Evolutionary conservation across 2,329 filamentous ascomycete species (phyloP).

Genomic region (Neophaeococcomyces aloes): DNA sequence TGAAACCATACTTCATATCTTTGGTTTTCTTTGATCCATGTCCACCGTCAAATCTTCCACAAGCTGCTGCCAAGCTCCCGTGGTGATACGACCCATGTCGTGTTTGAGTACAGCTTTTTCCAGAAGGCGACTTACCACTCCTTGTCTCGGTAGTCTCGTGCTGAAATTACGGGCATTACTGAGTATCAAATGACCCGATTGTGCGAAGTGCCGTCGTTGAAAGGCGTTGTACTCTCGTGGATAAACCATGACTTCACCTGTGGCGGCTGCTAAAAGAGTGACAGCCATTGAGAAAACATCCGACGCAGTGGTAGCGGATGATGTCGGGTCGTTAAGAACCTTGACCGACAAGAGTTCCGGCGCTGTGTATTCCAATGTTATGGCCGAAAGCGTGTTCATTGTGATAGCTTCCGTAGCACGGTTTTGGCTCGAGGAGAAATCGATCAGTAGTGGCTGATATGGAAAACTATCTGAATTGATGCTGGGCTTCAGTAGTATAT

Average conservation of each 20-base stretch:
- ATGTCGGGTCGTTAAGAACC: conserved; percentile 27
- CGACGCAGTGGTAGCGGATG: conserved; percentile 29
- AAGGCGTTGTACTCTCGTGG: conserved; percentile 27
- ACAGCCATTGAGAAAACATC: conserved; percentile 39
- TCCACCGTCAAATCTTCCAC: conserved; percentile 7
- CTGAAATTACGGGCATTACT: conserved; percentile 32
- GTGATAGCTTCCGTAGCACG: conserved; percentile 13
- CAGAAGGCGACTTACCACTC: conserved; percentile 31
- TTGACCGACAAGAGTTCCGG: conserved; percentile 32
- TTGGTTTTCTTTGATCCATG: not conserved
- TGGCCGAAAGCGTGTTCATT: conserved; percentile 27
- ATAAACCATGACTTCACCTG: conserved; percentile 36
- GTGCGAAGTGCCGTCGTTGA: conserved; percentile 34
- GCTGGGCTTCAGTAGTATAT: conserved; percentile 30
- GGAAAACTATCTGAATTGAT: conserved; percentile 20
- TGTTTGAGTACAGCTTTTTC: conserved; percentile 31
- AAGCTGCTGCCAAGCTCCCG: conserved; percentile 13
- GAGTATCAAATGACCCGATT: conserved; percentile 34
- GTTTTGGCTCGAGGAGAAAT: conserved; percentile 35
- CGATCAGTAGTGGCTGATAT: conserved; percentile 33
- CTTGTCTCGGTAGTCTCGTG: conserved; percentile 30
- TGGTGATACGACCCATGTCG: conserved; percentile 15
- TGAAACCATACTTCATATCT: not conserved
- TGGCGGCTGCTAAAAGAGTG: conserved; percentile 36
- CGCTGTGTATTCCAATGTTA: conserved; percentile 37